Percentiles rank a stretch among this genome's conserved stretches.
Conservation (phyloP, 1,139 yeast species). For the Yamadazyma atlantica region DNA sequence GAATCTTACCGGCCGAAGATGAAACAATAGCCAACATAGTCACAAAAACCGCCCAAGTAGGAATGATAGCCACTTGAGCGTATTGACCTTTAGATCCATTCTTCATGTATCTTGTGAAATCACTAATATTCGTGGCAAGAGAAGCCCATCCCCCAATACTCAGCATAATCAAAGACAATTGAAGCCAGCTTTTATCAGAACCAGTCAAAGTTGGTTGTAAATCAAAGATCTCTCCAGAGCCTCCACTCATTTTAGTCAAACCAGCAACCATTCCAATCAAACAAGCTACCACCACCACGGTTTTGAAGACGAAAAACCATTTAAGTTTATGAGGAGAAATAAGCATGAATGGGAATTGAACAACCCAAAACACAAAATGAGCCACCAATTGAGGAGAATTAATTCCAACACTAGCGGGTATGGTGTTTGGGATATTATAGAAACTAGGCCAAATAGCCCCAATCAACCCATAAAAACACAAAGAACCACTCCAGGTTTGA, state of each 20-base stretch:
- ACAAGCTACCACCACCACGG: constrained; percentile 13
- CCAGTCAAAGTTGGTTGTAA: constrained; percentile 10
- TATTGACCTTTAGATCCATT: constrained; percentile 9
- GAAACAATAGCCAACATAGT: constrained; percentile 16
- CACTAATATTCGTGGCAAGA: constrained; percentile 16
- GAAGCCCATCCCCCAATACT: constrained; percentile 19
- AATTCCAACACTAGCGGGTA: constrained; percentile 21
- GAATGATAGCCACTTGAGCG: constrained; percentile 12
- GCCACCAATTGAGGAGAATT: constrained; percentile 12
- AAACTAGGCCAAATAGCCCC: constrained; percentile 33
- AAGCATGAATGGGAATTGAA: constrained; percentile 16
- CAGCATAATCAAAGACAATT: constrained; percentile 8
- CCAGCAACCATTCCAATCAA: constrained; percentile 15
- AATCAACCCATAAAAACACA: constrained; percentile 28
- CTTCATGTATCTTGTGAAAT: constrained; percentile 16
- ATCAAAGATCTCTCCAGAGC: constrained; percentile 13
- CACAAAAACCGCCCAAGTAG: constrained; percentile 16
- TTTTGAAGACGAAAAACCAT: constrained; percentile 16
- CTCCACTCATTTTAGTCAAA: constrained; percentile 14
- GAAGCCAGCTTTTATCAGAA: constrained; percentile 12
- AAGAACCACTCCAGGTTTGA: constrained; percentile 32
- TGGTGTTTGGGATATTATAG: constrained; percentile 20
- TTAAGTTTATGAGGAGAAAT: constrained; percentile 15
- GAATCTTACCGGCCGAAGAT: constrained; percentile 15
- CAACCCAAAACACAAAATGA: constrained; percentile 14